Base-by-base conservation (phyloP, 371 early-diverging fungal species). In the Mucor mucedo region DNA sequence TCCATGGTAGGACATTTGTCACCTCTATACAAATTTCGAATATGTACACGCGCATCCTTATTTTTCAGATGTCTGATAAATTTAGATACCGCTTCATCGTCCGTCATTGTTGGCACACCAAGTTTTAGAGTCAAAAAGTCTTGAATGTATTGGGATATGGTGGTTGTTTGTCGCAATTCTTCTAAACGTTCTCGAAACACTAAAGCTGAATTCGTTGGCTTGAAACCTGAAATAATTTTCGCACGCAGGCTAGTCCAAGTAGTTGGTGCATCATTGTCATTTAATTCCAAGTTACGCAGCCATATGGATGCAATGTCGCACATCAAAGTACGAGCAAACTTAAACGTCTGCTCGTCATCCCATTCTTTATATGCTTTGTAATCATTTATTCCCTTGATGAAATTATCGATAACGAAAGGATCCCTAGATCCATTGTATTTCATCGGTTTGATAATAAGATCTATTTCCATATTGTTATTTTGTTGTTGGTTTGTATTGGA, bases 381-480 rank as follows among this genome's bases (percentile, higher is more conserved):
- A 27, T 54, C 40, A 1, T 54, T n/a, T 27, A 54, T 40, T 2
- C 40, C 38, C 10, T 7, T 35, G 10, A 40, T 54, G 40, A 39
- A 54, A 6, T 35, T 5, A 16, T 54, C 55, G 40, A 54, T 54
- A 9, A 40, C 8, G 28, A 38, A 38, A 7, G 55, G 55, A 40
- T 40, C 55, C 11, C 55, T 38, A n/a, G 55, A 54, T 27, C 55
- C 55, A 54, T 40, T 38, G 40, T 40, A 54, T 27, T 54, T 54
- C 1, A 6, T 2, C 16, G 55, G 55, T 40, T 54, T 54, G 3
- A 40, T 38, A 21, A 54, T 3, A 13, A 54, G 40, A 4, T 54
- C 55, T n/a, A n/a, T n/a, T n/a, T n/a, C n/a, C n/a, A n/a, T n/a
- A n/a, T n/a, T n/a, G n/a, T n/a, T n/a, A n/a, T n/a, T n/a, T n/a